Evolutionary conservation across 495 filamentous ascomycete species (phyloP).

Genomic region (Xylaria bambusicola): DNA sequence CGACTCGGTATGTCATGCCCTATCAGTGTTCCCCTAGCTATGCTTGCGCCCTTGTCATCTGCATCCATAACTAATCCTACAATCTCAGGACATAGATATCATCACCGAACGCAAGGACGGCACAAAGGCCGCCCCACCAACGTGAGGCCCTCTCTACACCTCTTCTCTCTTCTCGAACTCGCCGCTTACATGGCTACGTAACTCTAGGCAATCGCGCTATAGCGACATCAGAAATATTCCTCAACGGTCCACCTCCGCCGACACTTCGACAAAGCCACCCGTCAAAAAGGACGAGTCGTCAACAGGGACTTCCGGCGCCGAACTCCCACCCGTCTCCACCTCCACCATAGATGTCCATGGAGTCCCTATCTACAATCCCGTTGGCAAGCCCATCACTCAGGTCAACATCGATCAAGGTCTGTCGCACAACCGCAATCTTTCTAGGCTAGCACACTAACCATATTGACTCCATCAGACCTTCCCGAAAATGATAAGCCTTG

Average conservation of each 20-base stretch:
- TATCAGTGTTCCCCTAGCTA: conserved; percentile 11
- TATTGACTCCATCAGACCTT: conserved; percentile 57
- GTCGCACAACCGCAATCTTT: conserved; percentile 9
- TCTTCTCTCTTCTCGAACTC: neutral
- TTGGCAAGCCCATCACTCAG: conserved; percentile 78
- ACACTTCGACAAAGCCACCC: conserved; percentile 44
- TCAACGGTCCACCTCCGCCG: conserved; percentile 59
- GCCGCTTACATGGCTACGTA: conserved; percentile 20
- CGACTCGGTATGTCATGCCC: conserved; percentile 40
- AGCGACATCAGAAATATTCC: conserved; percentile 69
- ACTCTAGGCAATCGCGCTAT: conserved; percentile 51
- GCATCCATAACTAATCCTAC: conserved; percentile 26
- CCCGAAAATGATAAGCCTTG: conserved; percentile 88
- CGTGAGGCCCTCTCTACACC: conserved; percentile 45
- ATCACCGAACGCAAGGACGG: conserved; percentile 86
- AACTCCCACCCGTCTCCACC: conserved; percentile 60
- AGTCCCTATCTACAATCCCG: conserved; percentile 73
- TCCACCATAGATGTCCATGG: conserved; percentile 83
- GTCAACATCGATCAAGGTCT: conserved; percentile 71
- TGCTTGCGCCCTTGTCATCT: too few relatives aligned
- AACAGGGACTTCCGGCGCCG: conserved; percentile 33
- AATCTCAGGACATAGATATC: conserved; percentile 82
- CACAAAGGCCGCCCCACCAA: conserved; percentile 66
- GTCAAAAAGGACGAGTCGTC: conserved; percentile 47
- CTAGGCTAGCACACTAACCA: conserved; percentile 20